These are phyloP conservation scores for Capronia coronata DNA, from an alignment of 2,329 filamentous ascomycete species.

Conservation along the genomic window DNA sequence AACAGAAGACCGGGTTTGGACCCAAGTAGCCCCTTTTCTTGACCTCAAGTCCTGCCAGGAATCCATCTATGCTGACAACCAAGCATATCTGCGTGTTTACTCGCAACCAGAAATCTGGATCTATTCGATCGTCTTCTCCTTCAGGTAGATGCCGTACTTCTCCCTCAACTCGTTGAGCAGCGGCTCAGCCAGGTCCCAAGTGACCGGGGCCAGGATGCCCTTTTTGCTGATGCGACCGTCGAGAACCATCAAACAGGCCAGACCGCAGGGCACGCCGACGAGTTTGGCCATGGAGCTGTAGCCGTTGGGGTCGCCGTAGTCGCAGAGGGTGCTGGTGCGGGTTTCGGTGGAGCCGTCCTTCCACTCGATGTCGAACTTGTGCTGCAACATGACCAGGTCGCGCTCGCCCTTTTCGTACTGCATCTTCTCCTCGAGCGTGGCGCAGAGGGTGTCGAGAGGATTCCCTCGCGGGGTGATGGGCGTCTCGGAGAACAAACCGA, in stretches of 20 bases:
- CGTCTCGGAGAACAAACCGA: constrained; percentile 59
- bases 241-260: background rate
- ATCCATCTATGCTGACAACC: no score
- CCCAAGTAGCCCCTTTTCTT: no score
- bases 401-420: constrained; percentile 75
- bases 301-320: constrained; percentile 67
- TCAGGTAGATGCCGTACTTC: constrained; percentile 66
- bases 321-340: constrained; percentile 70
- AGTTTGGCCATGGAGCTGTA: constrained; percentile 80
- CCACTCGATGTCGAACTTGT: constrained; percentile 71
- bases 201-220: constrained; percentile 45
- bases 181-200: constrained; percentile 66
- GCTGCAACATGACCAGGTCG: constrained; percentile 64
- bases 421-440: constrained; percentile 86
- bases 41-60: no score
- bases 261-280: constrained; percentile 40
- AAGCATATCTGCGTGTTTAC: background rate
- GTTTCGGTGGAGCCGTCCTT: constrained; percentile 72
- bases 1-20: no score
- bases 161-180: constrained; percentile 72
- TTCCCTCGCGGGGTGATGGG: constrained; percentile 67
- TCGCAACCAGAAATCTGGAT: background rate
- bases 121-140: constrained; percentile 52
- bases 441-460: constrained; percentile 85
- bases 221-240: background rate